Evolutionary conservation across 345 rosid species (phyloP).

Genomic region (Clarkia xantiana): DNA sequence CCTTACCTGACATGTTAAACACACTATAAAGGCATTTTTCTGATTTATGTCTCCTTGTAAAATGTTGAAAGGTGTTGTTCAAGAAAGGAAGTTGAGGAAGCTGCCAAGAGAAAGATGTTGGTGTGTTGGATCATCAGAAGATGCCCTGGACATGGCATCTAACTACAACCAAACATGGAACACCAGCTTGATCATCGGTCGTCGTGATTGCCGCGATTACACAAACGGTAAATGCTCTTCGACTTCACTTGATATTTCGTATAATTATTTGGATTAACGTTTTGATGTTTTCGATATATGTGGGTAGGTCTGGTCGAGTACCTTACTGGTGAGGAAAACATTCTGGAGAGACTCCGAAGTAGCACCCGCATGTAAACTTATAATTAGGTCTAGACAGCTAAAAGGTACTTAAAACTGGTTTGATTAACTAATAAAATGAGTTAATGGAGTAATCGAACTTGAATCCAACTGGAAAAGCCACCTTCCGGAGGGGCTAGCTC

Average conservation of each 20-base stretch:
- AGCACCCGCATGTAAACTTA: conserved; percentile 3
- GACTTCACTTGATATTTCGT: neutral
- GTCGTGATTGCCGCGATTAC: conserved; percentile 63
- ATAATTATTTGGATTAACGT: neutral
- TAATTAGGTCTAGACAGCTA: neutral
- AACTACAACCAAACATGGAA: conserved; percentile 44
- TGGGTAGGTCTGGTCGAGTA: conserved; percentile 56
- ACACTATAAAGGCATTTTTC: neutral
- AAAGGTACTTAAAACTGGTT: neutral
- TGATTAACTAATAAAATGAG: too few relatives aligned
- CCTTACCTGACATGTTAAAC: too few relatives aligned
- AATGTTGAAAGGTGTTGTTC: conserved; percentile 29
- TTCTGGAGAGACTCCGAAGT: conserved; percentile 30
- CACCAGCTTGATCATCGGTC: conserved; percentile 46
- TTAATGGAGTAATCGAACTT: too few relatives aligned
- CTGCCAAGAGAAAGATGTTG: conserved; percentile 56
- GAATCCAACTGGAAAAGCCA: too few relatives aligned
- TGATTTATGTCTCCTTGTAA: neutral
- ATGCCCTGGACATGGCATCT: conserved; percentile 32
- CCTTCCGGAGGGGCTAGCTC: too few relatives aligned
- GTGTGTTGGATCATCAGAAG: conserved; percentile 48
- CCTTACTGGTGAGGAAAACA: conserved; percentile 49
- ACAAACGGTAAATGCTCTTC: conserved; percentile 54
- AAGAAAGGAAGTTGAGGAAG: conserved; percentile 32
- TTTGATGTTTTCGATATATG: neutral